A percentile compares a stretch with the other conserved stretches of the same genome.
Evolutionary conservation across 1,284 basidiomycete species (phyloP).

Genomic region (Fomitopsis schrenkii): DNA sequence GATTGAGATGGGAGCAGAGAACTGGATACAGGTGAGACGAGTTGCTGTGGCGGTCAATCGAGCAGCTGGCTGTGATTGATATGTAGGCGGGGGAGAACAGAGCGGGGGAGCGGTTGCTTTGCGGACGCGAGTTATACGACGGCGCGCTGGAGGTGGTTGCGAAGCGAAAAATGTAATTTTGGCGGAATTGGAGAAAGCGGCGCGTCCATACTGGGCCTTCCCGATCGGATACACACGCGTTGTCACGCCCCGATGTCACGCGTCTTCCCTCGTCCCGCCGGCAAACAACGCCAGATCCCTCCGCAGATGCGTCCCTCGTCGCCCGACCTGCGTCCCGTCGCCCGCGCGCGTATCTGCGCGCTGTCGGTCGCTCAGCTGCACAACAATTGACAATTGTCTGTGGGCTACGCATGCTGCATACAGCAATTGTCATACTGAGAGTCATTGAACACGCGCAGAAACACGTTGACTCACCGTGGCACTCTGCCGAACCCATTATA

Average conservation of each 20-base stretch:
- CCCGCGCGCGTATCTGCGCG: neutral
- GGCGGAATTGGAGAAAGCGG: neutral
- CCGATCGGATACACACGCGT: neutral
- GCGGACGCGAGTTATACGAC: slow-evolving; percentile 3
- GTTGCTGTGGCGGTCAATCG: neutral
- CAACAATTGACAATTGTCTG: neutral
- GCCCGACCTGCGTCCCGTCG: neutral
- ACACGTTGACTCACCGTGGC: slow-evolving; percentile 3
- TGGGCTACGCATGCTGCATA: neutral
- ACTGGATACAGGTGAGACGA: neutral
- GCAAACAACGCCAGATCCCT: neutral
- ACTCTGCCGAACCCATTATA: neutral
- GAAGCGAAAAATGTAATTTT: neutral
- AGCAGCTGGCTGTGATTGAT: neutral
- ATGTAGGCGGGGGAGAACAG: neutral
- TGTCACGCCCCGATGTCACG: slow-evolving; percentile 1
- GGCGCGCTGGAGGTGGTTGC: neutral
- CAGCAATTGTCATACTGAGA: neutral
- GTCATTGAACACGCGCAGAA: neutral
- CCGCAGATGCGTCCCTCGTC: neutral
- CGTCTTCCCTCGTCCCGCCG: neutral
- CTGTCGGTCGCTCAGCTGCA: neutral
- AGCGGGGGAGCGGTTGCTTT: neutral
- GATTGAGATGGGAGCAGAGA: neutral
- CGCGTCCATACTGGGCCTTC: neutral